Conservation (phyloP, 2,329 filamentous ascomycete genomes). For the Fusarium sp. region DNA sequence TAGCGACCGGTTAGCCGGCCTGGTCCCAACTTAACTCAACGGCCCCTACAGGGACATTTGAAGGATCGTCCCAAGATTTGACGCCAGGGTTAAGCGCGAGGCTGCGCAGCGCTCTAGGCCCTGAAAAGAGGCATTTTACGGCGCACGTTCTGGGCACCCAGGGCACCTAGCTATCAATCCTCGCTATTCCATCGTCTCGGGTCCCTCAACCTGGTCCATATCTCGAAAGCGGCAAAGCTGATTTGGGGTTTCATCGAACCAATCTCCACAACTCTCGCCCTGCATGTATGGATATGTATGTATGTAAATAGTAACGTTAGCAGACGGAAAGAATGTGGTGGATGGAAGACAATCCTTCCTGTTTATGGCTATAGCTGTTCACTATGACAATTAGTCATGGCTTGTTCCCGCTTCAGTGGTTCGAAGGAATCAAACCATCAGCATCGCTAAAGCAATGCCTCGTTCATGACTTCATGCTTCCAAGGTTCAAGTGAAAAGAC, state of each 20-base stretch:
- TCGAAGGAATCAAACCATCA: slow-evolving; percentile 2
- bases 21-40: slow-evolving; percentile 19
- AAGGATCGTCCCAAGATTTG: slow-evolving; percentile 27
- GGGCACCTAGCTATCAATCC: too few species aligned
- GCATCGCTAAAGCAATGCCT: slow-evolving; percentile 23
- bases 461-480: background rate
- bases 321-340: background rate
- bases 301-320: slow-evolving; percentile 29
- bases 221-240: slow-evolving; percentile 42
- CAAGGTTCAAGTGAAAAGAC: slow-evolving; percentile 2
- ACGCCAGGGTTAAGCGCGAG: slow-evolving; percentile 39
- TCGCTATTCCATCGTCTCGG: slow-evolving; percentile 3
- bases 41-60: slow-evolving; percentile 15
- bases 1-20: background rate
- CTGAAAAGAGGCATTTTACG: slow-evolving; percentile 29
- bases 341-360: background rate
- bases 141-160: background rate
- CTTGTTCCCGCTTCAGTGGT: background rate
- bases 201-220: background rate
- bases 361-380: background rate
- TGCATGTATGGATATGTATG: background rate
- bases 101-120: slow-evolving; percentile 31
- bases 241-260: slow-evolving; percentile 35
- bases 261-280: slow-evolving; percentile 3
- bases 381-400: background rate